A percentile compares a stretch with the other conserved stretches of the same genome.
These are phyloP conservation scores for Phaeomoniella chlamydospora DNA, from an alignment of 2,329 filamentous ascomycete species.

Conservation along the genomic window DNA sequence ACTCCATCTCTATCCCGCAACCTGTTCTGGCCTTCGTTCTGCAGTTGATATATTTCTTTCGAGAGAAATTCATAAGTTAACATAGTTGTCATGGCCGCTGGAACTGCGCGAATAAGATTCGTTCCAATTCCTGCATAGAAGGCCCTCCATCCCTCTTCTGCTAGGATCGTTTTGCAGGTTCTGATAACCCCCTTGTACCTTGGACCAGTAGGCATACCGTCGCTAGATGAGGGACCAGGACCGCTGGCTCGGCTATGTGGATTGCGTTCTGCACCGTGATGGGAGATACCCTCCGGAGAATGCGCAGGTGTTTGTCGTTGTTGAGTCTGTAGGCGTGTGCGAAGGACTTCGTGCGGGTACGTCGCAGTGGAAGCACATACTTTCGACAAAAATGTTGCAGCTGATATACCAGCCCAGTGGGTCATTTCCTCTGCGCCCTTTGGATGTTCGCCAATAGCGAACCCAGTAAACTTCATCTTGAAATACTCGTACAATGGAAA, in stretches of 20 bases:
- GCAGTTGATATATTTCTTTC: slow-evolving; percentile 36
- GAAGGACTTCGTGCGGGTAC: slow-evolving; percentile 92
- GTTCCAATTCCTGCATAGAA: slow-evolving; percentile 97
- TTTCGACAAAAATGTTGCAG: slow-evolving; percentile 86
- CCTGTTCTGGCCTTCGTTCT: slow-evolving; percentile 42
- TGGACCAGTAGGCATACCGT: slow-evolving; percentile 39
- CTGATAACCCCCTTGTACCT: slow-evolving; percentile 64
- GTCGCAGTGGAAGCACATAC: slow-evolving; percentile 87
- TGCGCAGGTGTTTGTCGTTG: slow-evolving; percentile 44
- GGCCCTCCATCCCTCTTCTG: slow-evolving; percentile 86
- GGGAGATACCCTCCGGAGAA: slow-evolving; percentile 37
- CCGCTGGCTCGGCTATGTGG: slow-evolving; percentile 30
- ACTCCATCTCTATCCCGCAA: no score
- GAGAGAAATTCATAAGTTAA: slow-evolving; percentile 79
- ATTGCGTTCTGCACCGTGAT: slow-evolving; percentile 22
- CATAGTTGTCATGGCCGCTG: slow-evolving; percentile 93
- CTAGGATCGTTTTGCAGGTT: slow-evolving; percentile 72
- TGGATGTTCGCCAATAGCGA: slow-evolving; percentile 64
- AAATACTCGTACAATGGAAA: slow-evolving; percentile 93
- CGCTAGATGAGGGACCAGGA: slow-evolving; percentile 32
- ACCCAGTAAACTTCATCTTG: slow-evolving; percentile 78
- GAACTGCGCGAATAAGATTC: slow-evolving; percentile 91
- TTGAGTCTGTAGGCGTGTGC: slow-evolving; percentile 87
- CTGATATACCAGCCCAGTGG: slow-evolving; percentile 72
- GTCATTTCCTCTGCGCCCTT: slow-evolving; percentile 40